Evolutionary conservation across 1,284 basidiomycete species (phyloP).

Genomic region (Chalciporus sp.): DNA sequence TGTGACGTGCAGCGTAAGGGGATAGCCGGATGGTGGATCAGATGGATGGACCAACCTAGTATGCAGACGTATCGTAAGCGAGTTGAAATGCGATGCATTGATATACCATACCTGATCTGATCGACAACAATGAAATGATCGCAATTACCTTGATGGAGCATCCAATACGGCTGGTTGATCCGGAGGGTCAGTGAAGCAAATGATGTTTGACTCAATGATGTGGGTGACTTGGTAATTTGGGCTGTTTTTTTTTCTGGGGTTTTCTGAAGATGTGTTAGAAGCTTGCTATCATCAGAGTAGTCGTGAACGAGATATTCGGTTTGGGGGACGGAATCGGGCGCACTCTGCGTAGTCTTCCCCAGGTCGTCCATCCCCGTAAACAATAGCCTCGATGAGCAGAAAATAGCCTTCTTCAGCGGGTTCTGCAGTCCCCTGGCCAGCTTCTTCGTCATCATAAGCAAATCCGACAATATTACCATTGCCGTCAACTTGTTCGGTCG

Average conservation of each 20-base stretch:
- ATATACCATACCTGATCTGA: conserved; percentile 58
- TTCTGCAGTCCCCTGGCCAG: conserved; percentile 16
- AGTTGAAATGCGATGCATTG: neutral
- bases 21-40: conserved; percentile 61
- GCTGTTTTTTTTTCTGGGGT: conserved; percentile 38
- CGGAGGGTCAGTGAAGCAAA: conserved; percentile 59
- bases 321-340: conserved; percentile 18
- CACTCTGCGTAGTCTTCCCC: conserved; percentile 63
- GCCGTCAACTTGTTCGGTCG: conserved; percentile 40
- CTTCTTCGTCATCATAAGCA: conserved; percentile 19
- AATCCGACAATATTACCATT: conserved; percentile 42
- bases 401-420: conserved; percentile 41
- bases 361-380: conserved; percentile 55
- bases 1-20: conserved; percentile 63
- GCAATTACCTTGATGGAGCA: conserved; percentile 78
- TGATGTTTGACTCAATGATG: conserved; percentile 47
- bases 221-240: conserved; percentile 44
- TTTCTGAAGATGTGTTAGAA: conserved; percentile 45
- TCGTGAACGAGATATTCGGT: neutral
- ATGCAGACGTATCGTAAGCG: conserved; percentile 1
- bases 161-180: conserved; percentile 76
- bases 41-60: conserved; percentile 56
- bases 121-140: conserved; percentile 79
- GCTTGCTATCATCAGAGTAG: conserved; percentile 44
- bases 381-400: conserved; percentile 59